Evolutionary conservation across 345 rosid genomes (phyloP).

Genomic region (Eucalyptus sp.): DNA sequence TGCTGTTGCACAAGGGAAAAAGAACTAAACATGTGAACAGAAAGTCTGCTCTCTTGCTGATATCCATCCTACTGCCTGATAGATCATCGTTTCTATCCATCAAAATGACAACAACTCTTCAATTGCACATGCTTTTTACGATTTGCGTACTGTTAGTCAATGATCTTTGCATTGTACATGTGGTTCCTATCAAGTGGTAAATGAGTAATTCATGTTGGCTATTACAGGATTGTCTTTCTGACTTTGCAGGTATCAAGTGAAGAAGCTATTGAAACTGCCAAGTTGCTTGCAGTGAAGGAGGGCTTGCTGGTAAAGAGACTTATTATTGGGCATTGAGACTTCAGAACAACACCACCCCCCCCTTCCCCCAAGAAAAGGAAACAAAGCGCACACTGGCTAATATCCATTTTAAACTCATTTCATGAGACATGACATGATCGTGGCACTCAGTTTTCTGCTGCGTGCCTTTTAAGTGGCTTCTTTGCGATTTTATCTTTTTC

Average conservation of each 20-base stretch:
- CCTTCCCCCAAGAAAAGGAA: too few relatives aligned
- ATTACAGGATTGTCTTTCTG: background rate
- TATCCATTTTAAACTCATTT: background rate
- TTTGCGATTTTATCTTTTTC: background rate
- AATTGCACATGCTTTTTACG: background rate
- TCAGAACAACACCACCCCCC: background rate
- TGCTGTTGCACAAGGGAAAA: background rate
- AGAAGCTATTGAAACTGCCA: slow-evolving; percentile 77
- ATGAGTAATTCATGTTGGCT: background rate
- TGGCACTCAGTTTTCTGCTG: background rate
- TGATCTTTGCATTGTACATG: background rate
- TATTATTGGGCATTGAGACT: background rate
- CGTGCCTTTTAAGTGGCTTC: too few relatives aligned
- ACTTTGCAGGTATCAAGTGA: slow-evolving; percentile 51
- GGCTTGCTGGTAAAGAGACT: slow-evolving; percentile 50
- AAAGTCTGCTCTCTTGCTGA: background rate
- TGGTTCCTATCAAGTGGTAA: background rate
- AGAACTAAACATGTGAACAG: background rate
- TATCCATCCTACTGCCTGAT: background rate
- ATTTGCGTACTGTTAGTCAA: background rate
- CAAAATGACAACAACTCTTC: background rate
- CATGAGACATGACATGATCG: background rate
- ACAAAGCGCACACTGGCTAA: background rate
- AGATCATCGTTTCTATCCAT: background rate
- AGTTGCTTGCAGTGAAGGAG: slow-evolving; percentile 67